Base-by-base conservation (phyloP, 495 filamentous ascomycete species). In the Geoglossum glabrum region DNA sequence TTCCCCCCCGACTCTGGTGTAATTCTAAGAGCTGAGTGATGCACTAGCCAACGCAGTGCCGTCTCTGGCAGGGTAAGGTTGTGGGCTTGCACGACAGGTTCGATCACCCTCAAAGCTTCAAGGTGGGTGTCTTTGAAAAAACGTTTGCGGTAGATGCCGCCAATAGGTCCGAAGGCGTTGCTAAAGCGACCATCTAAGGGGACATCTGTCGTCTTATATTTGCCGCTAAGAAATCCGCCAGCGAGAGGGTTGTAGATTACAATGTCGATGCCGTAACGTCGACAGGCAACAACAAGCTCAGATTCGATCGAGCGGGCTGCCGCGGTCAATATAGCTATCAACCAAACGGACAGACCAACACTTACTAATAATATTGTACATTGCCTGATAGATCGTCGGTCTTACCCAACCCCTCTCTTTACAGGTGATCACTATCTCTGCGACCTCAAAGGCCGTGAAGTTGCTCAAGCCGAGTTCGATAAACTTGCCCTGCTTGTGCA, bases 221-320 rank as follows among this genome's bases (percentile, higher is more conserved):
- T 92, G 56, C 89, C 87, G 26, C 82, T 83, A 64, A 95, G 84
- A 21, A 95, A 67, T 0, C 90, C 90, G 5, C 88, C 89, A 10
- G 86, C 87, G 54, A 86, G 71, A 0, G 90, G 90, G 67, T 95
- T 95, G 69, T 96, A 95, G n/a, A 90, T 74, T 27, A 95, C 88
- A 26, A 95, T 78, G 60, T 92, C 85, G 28, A 96, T 73, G 0
- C 86, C 85, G 64, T 90, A 95, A 17, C 86, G 80, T n/a, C 81
- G 77, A 63, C 86, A 94, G 6, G 81, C 81, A 0, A 79, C 82
- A 30, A 95, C 74, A 34, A 95, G 72, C 68, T 96, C 90, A 15
- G 78, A 67, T 69, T 95, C 89, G 56, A 94, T 83, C 8, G 76
- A 78, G 13, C 89, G 84, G 43, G 79, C 79, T 76, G 43, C 51